These are phyloP conservation scores for Apiospora hydei DNA, from an alignment of 2,329 filamentous ascomycete genomes.

Conservation along the genomic window DNA sequence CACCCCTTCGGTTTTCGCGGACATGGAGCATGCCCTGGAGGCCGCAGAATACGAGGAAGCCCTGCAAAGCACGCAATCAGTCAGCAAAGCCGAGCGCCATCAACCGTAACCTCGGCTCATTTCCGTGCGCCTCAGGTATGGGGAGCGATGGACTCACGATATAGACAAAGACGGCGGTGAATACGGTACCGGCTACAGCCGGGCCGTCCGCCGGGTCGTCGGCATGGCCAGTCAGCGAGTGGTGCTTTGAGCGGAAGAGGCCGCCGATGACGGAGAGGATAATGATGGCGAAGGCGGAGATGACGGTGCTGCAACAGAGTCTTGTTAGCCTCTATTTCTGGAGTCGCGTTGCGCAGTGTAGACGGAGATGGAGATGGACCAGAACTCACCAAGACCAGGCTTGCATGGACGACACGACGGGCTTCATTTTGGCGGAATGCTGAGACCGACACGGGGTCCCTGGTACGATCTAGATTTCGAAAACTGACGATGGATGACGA, in stretches of 20 bases:
- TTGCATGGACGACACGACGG: conserved; percentile 88
- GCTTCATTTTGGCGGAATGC: conserved; percentile 76
- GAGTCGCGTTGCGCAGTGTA: not conserved
- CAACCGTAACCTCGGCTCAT: not conserved
- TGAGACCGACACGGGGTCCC: not conserved
- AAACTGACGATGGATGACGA: not conserved
- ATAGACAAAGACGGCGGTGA: conserved; percentile 88
- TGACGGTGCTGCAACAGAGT: conserved; percentile 71
- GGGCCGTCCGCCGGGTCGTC: conserved; percentile 73
- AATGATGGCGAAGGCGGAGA: conserved; percentile 71
- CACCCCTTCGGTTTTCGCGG: conserved; percentile 81
- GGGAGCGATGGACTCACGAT: conserved; percentile 65
- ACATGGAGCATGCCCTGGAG: conserved; percentile 88
- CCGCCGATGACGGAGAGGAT: conserved; percentile 70
- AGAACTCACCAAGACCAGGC: conserved; percentile 89
- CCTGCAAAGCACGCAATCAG: conserved; percentile 55
- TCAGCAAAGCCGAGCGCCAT: conserved; percentile 16
- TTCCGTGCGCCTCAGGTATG: not conserved
- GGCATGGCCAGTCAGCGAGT: conserved; percentile 80
- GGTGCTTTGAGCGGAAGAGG: conserved; percentile 81
- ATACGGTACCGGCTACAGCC: conserved; percentile 84
- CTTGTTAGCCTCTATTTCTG: not conserved
- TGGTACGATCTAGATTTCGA: not conserved
- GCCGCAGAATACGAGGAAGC: conserved; percentile 90
- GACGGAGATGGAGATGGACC: conserved; percentile 12